Base-by-base conservation (phyloP, 2,329 filamentous ascomycete species). In the Aspergillus latus region DNA sequence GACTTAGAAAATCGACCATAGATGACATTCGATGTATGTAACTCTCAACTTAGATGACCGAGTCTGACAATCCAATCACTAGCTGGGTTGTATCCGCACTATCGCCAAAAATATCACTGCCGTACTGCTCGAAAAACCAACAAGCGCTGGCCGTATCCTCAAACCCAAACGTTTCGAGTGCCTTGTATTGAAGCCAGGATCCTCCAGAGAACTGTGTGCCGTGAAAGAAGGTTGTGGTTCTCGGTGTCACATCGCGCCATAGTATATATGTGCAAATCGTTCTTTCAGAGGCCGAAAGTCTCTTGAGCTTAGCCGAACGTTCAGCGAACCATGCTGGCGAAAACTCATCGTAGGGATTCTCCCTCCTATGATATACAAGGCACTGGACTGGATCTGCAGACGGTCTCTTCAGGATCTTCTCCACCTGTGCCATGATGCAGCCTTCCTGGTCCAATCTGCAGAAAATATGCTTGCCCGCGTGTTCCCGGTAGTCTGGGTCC, bases 401-500 rank as follows among this genome's bases (percentile, higher is more conserved):
- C 16, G 16, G 16, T 39, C 36, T 10, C 13, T 13, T 13, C 36
- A 5, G 36, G 13, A 13, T 13, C 36, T 13, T 39, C 8, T 21
- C 36, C 36, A 39, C 36, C 13, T 39, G 8, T 13, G 9, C 8
- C 11, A 13, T 40, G 3, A 50, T n/a, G 40, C 48, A 50, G 5
- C 48, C 48, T 15, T 50, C 8, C 48, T 50, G 34, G 11, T 50
- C 48, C 15, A 50, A 34, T 16, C 34, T 9, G 36, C 48, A 50
- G 36, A 50, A 50, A 9, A 50, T 50, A 40, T 50, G 48, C 7
- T 9, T n/a, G 15, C 36, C 48, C 10, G 48, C 48, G 9, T 9
- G 16, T 10, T 9, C 48, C 2, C 15, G 48, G 36, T 50, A 50
- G 11, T 16, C 48, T 2, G 48, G 48, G 34, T 40, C 48, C 48